Conservation (phyloP, 352 stramenopile species). For the Pythium phragmiticola region DNA sequence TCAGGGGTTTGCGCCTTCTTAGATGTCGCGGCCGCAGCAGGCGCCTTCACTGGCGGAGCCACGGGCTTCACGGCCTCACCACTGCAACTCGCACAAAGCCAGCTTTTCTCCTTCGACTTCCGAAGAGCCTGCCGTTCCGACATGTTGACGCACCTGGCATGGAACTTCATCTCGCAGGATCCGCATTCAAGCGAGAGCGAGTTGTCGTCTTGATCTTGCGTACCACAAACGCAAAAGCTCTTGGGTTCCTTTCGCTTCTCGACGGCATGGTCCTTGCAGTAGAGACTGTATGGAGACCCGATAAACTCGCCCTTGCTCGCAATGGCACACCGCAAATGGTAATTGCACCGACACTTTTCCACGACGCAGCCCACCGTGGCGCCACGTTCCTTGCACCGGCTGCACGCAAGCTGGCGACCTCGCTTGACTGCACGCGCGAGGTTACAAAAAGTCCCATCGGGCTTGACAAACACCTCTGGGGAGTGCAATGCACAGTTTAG, state of each 20-base stretch:
- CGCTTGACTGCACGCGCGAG: slow-evolving; percentile 73
- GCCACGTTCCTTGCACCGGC: slow-evolving; percentile 58
- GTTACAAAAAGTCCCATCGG: slow-evolving; percentile 80
- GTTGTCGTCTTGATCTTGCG: slow-evolving; percentile 41
- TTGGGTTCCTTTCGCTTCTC: slow-evolving; percentile 40
- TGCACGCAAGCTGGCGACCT: slow-evolving; percentile 75
- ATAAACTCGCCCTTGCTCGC: slow-evolving; percentile 74
- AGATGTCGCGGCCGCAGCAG: background rate
- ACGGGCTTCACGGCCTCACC: slow-evolving; percentile 22
- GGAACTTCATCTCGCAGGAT: slow-evolving; percentile 65
- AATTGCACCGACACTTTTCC: slow-evolving; percentile 75
- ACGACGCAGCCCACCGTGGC: slow-evolving; percentile 79
- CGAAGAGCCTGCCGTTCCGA: slow-evolving; percentile 59
- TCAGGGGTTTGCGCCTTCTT: slow-evolving; percentile 1
- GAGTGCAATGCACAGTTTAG: slow-evolving; percentile 84
- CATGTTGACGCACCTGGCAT: slow-evolving; percentile 82
- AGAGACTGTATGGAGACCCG: slow-evolving; percentile 67
- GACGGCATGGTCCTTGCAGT: slow-evolving; percentile 63
- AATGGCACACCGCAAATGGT: slow-evolving; percentile 74
- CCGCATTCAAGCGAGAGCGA: slow-evolving; percentile 57
- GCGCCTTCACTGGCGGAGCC: background rate
- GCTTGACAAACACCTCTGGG: slow-evolving; percentile 79
- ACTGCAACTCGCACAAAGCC: slow-evolving; percentile 37
- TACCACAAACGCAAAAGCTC: slow-evolving; percentile 50
- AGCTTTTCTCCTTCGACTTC: slow-evolving; percentile 51